These are phyloP conservation scores for Mucor indicus DNA, from an alignment of 371 early-diverging fungal species.

Conservation along the genomic window DNA sequence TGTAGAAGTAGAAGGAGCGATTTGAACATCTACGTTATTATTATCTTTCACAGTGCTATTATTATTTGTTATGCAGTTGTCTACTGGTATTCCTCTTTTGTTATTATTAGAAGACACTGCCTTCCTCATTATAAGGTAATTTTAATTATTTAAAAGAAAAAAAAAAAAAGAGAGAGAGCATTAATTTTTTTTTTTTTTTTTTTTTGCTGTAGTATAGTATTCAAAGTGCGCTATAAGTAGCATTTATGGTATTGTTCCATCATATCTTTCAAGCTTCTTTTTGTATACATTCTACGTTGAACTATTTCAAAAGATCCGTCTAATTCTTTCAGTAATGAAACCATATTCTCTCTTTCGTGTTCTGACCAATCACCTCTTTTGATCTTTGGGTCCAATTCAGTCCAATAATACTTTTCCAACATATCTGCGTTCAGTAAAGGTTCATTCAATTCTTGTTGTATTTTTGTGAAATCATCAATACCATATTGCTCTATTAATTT, in stretches of 20 bases:
- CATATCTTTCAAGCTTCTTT: constrained; percentile 7
- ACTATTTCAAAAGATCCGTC: constrained; percentile 8
- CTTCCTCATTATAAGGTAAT: constrained; percentile 5
- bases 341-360: background rate
- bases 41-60: background rate
- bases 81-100: background rate
- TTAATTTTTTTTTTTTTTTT: too few relatives aligned
- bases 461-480: background rate
- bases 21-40: constrained; percentile 20
- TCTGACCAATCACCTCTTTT: background rate
- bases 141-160: too few relatives aligned
- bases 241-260: background rate
- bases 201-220: too few relatives aligned
- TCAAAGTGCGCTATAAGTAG: too few relatives aligned
- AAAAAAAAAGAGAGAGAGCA: too few relatives aligned
- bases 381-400: constrained; percentile 6
- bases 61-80: background rate
- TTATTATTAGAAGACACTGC: constrained; percentile 2
- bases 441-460: background rate
- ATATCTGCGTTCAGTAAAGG: background rate
- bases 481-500: background rate
- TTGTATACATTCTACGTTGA: background rate
- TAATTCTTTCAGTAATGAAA: background rate
- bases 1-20: constrained; percentile 40
- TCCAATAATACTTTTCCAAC: background rate